Conservation (phyloP, 1,284 basidiomycete species). For the Cystobasidium sp. region DNA sequence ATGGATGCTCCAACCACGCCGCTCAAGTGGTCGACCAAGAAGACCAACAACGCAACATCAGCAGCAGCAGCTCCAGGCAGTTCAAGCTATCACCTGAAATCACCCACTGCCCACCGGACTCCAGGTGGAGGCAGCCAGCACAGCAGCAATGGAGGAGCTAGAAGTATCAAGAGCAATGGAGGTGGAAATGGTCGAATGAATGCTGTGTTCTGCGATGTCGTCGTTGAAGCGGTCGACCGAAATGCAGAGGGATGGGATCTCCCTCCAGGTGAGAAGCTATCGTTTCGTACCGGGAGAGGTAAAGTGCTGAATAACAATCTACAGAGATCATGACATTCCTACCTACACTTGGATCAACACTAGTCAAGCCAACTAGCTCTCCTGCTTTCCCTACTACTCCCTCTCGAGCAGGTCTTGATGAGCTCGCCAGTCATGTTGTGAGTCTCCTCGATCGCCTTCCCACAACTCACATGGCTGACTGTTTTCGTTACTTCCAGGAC, state of each 20-base stretch:
- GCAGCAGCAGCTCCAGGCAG: neutral
- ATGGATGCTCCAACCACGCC: constrained; percentile 33
- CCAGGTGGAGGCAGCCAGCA: constrained; percentile 11
- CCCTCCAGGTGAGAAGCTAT: constrained; percentile 25
- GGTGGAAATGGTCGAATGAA: constrained; percentile 14
- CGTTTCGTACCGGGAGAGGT: neutral
- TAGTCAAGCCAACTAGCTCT: constrained; percentile 31
- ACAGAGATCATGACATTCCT: constrained; percentile 33
- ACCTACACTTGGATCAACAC: constrained; percentile 15
- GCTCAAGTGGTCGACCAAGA: constrained; percentile 38
- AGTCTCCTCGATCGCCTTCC: neutral
- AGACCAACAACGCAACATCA: constrained; percentile 6
- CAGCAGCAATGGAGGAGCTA: constrained; percentile 11
- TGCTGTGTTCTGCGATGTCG: constrained; percentile 44
- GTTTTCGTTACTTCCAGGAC: neutral
- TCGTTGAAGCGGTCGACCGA: constrained; percentile 25
- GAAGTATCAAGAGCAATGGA: constrained; percentile 9
- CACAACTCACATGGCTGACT: neutral
- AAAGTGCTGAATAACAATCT: neutral
- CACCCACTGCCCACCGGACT: constrained; percentile 18
- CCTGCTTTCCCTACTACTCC: constrained; percentile 42
- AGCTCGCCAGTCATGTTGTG: constrained; percentile 28
- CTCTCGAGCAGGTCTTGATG: constrained; percentile 26
- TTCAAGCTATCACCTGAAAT: constrained; percentile 19
- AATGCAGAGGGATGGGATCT: constrained; percentile 38